A percentile compares a stretch with the other conserved stretches of the same genome.
Evolutionary conservation across 176 grass and related monocot species (phyloP).

Genomic region (Musa troglodytarum): DNA sequence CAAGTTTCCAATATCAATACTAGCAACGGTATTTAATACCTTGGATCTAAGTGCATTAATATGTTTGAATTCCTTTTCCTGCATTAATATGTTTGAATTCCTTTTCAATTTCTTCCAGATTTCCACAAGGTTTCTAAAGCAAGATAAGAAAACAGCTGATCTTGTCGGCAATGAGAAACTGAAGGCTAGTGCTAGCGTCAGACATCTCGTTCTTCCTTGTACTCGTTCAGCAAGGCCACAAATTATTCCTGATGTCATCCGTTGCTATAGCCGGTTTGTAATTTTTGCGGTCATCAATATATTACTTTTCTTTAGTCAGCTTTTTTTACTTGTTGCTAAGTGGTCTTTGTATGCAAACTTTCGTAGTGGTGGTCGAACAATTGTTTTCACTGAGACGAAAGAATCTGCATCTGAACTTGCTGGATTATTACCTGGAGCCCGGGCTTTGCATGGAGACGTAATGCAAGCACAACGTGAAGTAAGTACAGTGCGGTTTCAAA

Average conservation of each 20-base stretch:
- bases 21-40: no score
- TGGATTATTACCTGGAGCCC: constrained; percentile 73
- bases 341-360: neutral
- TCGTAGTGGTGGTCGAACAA: constrained; percentile 66
- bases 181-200: constrained; percentile 87
- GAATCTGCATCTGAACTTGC: constrained; percentile 64
- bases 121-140: constrained; percentile 75
- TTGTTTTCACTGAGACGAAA: constrained; percentile 97
- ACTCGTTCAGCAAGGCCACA: constrained; percentile 62
- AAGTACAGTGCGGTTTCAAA: constrained; percentile 15
- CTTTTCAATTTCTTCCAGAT: constrained; percentile 42
- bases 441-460: constrained; percentile 92
- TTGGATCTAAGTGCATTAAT: neutral
- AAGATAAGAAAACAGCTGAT: constrained; percentile 76
- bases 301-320: neutral
- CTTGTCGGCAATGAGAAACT: constrained; percentile 89
- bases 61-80: constrained; percentile 8
- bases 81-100: neutral
- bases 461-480: constrained; percentile 90
- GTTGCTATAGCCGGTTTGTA: constrained; percentile 86
- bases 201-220: constrained; percentile 92
- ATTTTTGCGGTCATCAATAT: neutral
- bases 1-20: no score
- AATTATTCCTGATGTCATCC: constrained; percentile 88
- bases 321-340: constrained; percentile 6